phyloP scores from a whole-genome alignment of 805 yeast species.

The Metschnikowia vanudenii region DNA sequence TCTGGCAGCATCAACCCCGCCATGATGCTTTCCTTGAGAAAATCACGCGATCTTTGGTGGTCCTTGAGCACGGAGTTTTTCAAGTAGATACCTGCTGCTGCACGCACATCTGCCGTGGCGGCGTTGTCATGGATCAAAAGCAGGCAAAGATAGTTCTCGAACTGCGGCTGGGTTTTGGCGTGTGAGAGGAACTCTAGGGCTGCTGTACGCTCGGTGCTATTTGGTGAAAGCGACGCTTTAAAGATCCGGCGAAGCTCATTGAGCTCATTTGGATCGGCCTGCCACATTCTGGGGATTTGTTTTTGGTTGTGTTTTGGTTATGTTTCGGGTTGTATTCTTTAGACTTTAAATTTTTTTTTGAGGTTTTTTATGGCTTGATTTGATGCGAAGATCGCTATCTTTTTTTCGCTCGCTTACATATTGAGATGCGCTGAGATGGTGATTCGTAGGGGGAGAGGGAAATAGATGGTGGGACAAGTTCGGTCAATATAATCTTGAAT shows the following conservation, averaged over 20 bases:
- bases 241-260: conserved; percentile 66
- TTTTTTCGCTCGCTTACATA: no score
- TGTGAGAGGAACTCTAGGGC: conserved; percentile 74
- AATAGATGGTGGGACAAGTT: no score
- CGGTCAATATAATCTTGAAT: no score
- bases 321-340: not conserved
- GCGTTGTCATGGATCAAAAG: conserved; percentile 56
- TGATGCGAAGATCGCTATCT: no score
- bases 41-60: conserved; percentile 29
- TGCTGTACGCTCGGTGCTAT: conserved; percentile 49
- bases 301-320: not conserved
- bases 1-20: conserved; percentile 56
- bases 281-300: conserved; percentile 46
- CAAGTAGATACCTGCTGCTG: conserved; percentile 83
- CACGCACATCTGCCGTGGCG: conserved; percentile 60
- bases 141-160: conserved; percentile 74
- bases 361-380: no score
- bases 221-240: conserved; percentile 66
- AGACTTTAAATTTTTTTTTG: no score
- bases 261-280: conserved; percentile 60
- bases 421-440: no score
- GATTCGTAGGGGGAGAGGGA: no score
- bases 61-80: conserved; percentile 66
- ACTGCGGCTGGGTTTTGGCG: conserved; percentile 71
- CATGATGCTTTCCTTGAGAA: conserved; percentile 44